These are phyloP conservation scores for Sechiopsis laciniata DNA, from an alignment of 306 rosid species.

Conservation along the genomic window DNA sequence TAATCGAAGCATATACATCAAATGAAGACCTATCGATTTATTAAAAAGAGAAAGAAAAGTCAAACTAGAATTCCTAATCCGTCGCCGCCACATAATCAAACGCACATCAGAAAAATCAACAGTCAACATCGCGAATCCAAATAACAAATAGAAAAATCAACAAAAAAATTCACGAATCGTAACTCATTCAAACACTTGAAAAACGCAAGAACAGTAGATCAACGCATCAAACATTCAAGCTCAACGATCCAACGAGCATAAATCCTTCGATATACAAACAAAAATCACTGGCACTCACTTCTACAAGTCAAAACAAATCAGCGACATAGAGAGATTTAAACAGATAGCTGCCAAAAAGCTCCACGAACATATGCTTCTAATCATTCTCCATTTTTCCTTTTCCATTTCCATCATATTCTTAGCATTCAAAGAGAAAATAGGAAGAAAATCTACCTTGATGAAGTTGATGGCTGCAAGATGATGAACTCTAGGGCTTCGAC, in stretches of 20 bases:
- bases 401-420: conserved; percentile 15
- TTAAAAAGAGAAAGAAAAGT: not conserved
- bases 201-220: not conserved
- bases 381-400: conserved; percentile 8
- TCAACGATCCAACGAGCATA: not conserved
- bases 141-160: not conserved
- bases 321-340: not conserved
- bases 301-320: not conserved
- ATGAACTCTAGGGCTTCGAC: conserved; percentile 15
- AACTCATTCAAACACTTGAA: not conserved
- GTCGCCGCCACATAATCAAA: conserved; percentile 3
- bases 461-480: conserved; percentile 14
- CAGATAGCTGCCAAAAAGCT: not conserved
- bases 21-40: not conserved
- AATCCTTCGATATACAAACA: conserved; percentile 6
- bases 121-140: not conserved
- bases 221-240: not conserved
- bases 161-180: not conserved
- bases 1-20: not conserved
- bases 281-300: not conserved
- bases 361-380: not conserved
- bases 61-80: not conserved
- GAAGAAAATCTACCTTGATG: conserved; percentile 20
- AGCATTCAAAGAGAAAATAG: conserved; percentile 15
- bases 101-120: not conserved